These are phyloP conservation scores for Nicotiana sylvestris DNA, from an alignment of 257 asterid species.

Conservation along the genomic window DNA sequence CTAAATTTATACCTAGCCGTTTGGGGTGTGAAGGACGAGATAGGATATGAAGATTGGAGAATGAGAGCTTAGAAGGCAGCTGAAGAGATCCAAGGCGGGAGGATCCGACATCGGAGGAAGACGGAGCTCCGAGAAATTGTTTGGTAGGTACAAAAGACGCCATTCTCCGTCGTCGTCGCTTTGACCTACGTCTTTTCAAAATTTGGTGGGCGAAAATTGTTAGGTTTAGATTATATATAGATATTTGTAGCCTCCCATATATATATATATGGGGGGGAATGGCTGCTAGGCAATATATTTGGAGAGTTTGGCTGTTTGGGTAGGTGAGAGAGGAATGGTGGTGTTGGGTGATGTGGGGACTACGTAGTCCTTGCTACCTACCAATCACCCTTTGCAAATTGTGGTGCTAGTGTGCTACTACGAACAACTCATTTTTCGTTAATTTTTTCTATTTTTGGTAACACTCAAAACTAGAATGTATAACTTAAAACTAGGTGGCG, in stretches of 20 bases:
- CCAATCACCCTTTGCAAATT: neutral
- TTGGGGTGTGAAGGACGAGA: conserved; percentile 49
- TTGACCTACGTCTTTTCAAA: neutral
- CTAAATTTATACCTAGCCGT: conserved; percentile 50
- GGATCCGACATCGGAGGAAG: conserved; percentile 35
- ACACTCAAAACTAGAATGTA: too few species aligned
- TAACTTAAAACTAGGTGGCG: too few species aligned
- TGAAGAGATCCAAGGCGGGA: conserved; percentile 56
- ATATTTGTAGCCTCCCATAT: neutral
- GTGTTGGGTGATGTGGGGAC: conserved; percentile 3
- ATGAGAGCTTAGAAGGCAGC: conserved; percentile 33
- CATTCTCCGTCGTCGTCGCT: conserved; percentile 31
- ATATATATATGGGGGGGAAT: neutral
- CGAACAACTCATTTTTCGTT: neutral
- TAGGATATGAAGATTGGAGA: conserved; percentile 42
- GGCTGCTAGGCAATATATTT: neutral
- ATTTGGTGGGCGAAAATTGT: neutral
- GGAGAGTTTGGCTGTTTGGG: neutral
- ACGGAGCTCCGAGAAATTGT: conserved; percentile 56
- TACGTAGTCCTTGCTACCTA: neutral
- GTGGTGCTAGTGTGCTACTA: neutral
- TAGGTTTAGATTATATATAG: neutral
- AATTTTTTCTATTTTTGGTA: too few species aligned
- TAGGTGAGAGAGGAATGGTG: conserved; percentile 6
- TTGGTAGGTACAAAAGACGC: conserved; percentile 52